Evolutionary conservation across 495 filamentous ascomycete genomes (phyloP).

Genomic region (Neurospora hispaniola): DNA sequence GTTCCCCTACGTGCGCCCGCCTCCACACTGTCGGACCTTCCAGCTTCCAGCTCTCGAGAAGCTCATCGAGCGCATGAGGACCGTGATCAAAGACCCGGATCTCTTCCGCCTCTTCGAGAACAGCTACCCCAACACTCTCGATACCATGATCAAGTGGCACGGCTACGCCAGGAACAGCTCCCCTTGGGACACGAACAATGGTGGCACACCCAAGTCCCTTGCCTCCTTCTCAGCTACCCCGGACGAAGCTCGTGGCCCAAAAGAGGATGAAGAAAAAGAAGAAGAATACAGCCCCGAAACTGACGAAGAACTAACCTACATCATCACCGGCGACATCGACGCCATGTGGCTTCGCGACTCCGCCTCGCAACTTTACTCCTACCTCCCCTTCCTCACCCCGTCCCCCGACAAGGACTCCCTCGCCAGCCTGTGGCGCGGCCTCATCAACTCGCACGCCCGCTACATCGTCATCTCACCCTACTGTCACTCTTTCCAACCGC

Average conservation of each 20-base stretch:
- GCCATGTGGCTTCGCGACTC: conserved; percentile 60
- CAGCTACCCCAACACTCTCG: conserved; percentile 50
- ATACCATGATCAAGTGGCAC: conserved; percentile 51
- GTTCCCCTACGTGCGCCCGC: conserved; percentile 47
- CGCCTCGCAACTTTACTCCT: conserved; percentile 51
- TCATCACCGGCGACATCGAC: conserved; percentile 56
- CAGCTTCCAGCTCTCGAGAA: conserved; percentile 42
- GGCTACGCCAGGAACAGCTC: conserved; percentile 33
- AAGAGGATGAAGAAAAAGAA: conserved; percentile 8
- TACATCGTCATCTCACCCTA: conserved; percentile 49
- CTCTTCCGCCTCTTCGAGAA: conserved; percentile 53
- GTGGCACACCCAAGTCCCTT: background rate
- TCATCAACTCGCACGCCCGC: conserved; percentile 49
- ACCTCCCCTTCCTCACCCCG: conserved; percentile 44
- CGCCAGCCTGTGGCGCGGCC: conserved; percentile 48
- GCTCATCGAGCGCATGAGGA: conserved; percentile 33
- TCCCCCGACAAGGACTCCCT: conserved; percentile 40
- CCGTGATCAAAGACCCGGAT: conserved; percentile 45
- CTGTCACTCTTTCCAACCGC: conserved; percentile 53
- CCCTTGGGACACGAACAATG: background rate
- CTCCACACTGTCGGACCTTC: conserved; percentile 48
- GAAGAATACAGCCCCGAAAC: conserved; percentile 23
- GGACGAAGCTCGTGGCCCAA: conserved; percentile 9
- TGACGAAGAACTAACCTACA: conserved; percentile 52
- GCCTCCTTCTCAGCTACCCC: background rate